Evolutionary conservation across 257 asterid genomes (phyloP).

Genomic region (Solanum tarapatanum): DNA sequence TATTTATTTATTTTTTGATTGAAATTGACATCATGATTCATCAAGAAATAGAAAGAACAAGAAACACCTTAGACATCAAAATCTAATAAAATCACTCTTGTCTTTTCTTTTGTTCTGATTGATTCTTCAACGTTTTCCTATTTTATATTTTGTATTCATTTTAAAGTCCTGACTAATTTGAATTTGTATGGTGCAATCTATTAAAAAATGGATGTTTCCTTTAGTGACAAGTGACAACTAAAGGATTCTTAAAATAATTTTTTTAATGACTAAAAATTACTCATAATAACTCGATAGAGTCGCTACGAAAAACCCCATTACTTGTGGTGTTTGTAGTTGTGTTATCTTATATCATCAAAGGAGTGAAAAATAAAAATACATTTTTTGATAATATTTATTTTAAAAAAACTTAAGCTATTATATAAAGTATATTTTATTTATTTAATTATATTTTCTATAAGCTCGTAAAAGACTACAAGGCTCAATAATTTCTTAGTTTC

Average conservation of each 20-base stretch:
- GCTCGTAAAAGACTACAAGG: not conserved
- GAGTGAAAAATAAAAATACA: not conserved
- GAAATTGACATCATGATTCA: not conserved
- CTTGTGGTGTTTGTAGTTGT: too few relatives aligned
- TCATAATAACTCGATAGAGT: too few relatives aligned
- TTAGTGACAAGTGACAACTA: not conserved
- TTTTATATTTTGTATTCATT: not conserved
- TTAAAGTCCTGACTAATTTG: not conserved
- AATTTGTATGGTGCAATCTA: not conserved
- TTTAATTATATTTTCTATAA: too few relatives aligned
- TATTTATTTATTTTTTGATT: not conserved
- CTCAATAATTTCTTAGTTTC: too few relatives aligned
- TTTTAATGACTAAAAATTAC: not conserved
- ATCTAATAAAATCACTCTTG: not conserved
- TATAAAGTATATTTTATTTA: too few relatives aligned
- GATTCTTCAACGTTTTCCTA: not conserved
- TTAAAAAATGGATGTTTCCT: not conserved
- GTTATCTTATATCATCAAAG: too few relatives aligned
- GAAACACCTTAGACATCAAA: not conserved
- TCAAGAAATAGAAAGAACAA: not conserved
- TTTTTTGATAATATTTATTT: too few relatives aligned
- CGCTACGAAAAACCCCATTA: too few relatives aligned
- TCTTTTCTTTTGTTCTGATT: not conserved
- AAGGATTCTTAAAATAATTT: not conserved
- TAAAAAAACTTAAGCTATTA: not conserved